Evolutionary conservation across 1,139 yeast species (phyloP).

Genomic region (Hyphopichia buzzinii): DNA sequence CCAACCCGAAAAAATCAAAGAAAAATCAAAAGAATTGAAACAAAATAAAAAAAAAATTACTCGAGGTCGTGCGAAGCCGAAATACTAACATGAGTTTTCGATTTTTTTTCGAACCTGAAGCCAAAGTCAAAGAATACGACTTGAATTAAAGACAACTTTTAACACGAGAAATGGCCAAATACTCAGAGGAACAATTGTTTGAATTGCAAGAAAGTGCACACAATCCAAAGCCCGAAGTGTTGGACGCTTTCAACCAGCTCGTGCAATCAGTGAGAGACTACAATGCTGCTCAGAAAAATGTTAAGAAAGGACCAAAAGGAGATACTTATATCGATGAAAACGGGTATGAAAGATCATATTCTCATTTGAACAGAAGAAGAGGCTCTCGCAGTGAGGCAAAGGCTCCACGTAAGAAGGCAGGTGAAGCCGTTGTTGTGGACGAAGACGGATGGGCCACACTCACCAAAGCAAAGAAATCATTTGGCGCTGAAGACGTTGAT

Average conservation of each 20-base stretch:
- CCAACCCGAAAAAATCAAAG: not conserved
- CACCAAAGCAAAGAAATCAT: slow-evolving; percentile 48
- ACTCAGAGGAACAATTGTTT: slow-evolving; percentile 69
- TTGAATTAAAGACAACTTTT: not conserved
- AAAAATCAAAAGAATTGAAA: not conserved
- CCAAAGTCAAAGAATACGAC: too few species aligned
- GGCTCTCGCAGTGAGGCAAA: slow-evolving; percentile 52
- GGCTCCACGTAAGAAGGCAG: slow-evolving; percentile 61
- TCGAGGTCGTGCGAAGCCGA: not conserved
- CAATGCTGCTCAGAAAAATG: slow-evolving; percentile 14
- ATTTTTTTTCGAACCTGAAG: too few species aligned
- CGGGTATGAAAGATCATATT: slow-evolving; percentile 50
- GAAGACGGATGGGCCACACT: slow-evolving; percentile 83
- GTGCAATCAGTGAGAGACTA: slow-evolving; percentile 61
- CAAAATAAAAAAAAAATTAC: not conserved
- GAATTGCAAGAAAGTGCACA: slow-evolving; percentile 55
- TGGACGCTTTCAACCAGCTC: slow-evolving; percentile 62
- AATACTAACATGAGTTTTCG: too few species aligned
- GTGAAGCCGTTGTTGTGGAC: slow-evolving; percentile 55
- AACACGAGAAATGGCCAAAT: slow-evolving; percentile 45
- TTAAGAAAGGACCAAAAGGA: slow-evolving; percentile 40
- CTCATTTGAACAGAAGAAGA: slow-evolving; percentile 57
- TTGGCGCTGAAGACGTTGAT: slow-evolving; percentile 47
- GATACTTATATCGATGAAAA: slow-evolving; percentile 49
- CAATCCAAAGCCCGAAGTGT: slow-evolving; percentile 60